Percentiles rank a stretch among this genome's conserved stretches.
Conservation (phyloP, 257 asterid genomes). For the Prunella vulgaris region DNA sequence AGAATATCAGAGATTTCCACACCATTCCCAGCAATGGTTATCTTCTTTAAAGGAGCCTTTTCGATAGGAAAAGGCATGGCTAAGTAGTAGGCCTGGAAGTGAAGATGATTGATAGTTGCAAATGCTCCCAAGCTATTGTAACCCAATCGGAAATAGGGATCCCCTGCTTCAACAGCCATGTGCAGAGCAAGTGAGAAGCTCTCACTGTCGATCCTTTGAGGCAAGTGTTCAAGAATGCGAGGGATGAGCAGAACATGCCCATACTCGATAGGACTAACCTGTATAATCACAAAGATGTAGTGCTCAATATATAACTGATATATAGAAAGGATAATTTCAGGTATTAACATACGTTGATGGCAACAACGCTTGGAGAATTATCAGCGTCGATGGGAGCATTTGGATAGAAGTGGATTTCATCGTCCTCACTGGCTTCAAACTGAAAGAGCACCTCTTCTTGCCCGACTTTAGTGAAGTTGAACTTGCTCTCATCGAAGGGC, state of each 20-base stretch:
- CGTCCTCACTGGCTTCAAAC: slow-evolving; percentile 58
- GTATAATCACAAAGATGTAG: slow-evolving; percentile 26
- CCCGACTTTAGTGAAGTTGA: slow-evolving; percentile 93
- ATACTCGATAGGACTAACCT: slow-evolving; percentile 99
- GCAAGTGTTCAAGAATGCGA: slow-evolving; percentile 70
- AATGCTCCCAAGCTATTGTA: slow-evolving; percentile 98
- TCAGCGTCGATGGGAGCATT: slow-evolving; percentile 55
- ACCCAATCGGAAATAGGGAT: slow-evolving; percentile 89
- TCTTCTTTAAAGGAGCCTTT: slow-evolving; percentile 57
- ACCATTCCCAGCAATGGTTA: slow-evolving; percentile 42
- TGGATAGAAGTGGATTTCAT: slow-evolving; percentile 58
- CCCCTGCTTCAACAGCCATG: slow-evolving; percentile 85
- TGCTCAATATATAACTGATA: neutral
- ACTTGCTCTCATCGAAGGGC: slow-evolving; percentile 85
- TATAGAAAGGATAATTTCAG: neutral
- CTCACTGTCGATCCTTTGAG: slow-evolving; percentile 73
- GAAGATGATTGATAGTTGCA: slow-evolving; percentile 97
- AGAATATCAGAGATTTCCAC: slow-evolving; percentile 63
- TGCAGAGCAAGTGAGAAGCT: slow-evolving; percentile 83
- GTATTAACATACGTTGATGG: slow-evolving; percentile 63
- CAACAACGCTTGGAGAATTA: slow-evolving; percentile 70
- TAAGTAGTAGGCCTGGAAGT: slow-evolving; percentile 82
- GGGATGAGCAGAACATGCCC: slow-evolving; percentile 95
- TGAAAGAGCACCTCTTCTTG: slow-evolving; percentile 95
- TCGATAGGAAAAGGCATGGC: slow-evolving; percentile 63